Base-by-base conservation (phyloP, 371 early-diverging fungal genomes). In the Mucor racemosus region DNA sequence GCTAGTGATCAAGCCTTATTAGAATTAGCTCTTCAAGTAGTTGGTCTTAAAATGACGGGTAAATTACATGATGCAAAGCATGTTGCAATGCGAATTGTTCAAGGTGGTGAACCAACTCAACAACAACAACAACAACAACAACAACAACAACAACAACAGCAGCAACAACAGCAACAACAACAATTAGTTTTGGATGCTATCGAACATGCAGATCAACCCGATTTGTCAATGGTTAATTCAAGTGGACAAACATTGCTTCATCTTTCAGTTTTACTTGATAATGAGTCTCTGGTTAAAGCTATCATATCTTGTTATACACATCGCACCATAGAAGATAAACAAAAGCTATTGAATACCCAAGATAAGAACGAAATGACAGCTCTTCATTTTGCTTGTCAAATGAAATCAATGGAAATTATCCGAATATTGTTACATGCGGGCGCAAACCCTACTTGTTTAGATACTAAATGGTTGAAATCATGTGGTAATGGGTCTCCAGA, bases 1-100 rank as follows among this genome's bases (percentile, higher is more conserved):
- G 86, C 94, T 62, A 84, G 91, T 17, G 94, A 95, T 70, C 85
- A 89, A 59, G 91, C 92, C n/a, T 70, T 95, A 63, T 84, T 93
- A 76, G 93, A 92, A 67, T 82, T 95, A 39, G 92, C 93, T 1
- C 78, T 95, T 40, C 93, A 93, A 57, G 90, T 93, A 0, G 86
- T 93, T 0, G 94, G 93, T 11, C 68, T 95, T 60, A 82, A 90
- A 67, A 90, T 88, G 84, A 89, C 88, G 0, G 91, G 91, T 11
- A 81, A 84, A 72, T 64, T 90, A 40, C 90, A 90, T 58, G 84
- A 86, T 67, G 86, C 90, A 7, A 74, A 86, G 44, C 79, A 85
- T 42, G 84, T 87, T 64, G 93, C 91, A 14, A 83, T 89, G 84
- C 76, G 84, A 7, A 88, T 91, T 71, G 87, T 91, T 48, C 63